These are phyloP conservation scores for Lasiosphaeria hispida DNA, from an alignment of 495 filamentous ascomycete species.

Conservation along the genomic window DNA sequence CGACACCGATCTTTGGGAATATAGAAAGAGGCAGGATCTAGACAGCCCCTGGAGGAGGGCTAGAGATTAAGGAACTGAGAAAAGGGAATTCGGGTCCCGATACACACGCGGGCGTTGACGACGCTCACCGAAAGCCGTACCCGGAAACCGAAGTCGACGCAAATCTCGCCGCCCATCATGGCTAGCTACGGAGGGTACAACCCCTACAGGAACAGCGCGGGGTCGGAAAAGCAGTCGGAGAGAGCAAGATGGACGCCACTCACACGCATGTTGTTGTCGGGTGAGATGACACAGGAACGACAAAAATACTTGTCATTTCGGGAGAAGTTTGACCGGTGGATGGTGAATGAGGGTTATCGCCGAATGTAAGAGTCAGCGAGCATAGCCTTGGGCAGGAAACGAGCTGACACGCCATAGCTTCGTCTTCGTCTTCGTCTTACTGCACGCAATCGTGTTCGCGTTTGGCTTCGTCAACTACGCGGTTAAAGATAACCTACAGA, in stretches of 20 bases:
- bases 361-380: slow-evolving; percentile 53
- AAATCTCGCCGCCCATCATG: slow-evolving; percentile 31
- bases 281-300: slow-evolving; percentile 64
- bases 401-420: slow-evolving; percentile 50
- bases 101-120: slow-evolving; percentile 14
- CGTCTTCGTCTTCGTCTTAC: slow-evolving; percentile 63
- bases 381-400: neutral
- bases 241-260: slow-evolving; percentile 68
- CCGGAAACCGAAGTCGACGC: slow-evolving; percentile 15
- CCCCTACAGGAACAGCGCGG: slow-evolving; percentile 22
- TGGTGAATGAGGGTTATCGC: slow-evolving; percentile 76
- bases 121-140: slow-evolving; percentile 6
- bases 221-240: slow-evolving; percentile 50
- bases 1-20: slow-evolving; percentile 14
- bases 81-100: slow-evolving; percentile 13
- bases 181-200: slow-evolving; percentile 39
- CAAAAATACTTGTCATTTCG: slow-evolving; percentile 56
- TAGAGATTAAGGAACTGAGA: slow-evolving; percentile 11
- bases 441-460: slow-evolving; percentile 67
- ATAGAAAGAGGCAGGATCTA: slow-evolving; percentile 16
- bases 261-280: slow-evolving; percentile 64
- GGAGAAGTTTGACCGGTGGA: slow-evolving; percentile 59
- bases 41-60: slow-evolving; percentile 17
- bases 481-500: slow-evolving; percentile 66
- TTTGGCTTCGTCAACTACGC: slow-evolving; percentile 75